phyloP scores from a whole-genome alignment of 495 filamentous ascomycete genomes.

The Neurospora africana region DNA sequence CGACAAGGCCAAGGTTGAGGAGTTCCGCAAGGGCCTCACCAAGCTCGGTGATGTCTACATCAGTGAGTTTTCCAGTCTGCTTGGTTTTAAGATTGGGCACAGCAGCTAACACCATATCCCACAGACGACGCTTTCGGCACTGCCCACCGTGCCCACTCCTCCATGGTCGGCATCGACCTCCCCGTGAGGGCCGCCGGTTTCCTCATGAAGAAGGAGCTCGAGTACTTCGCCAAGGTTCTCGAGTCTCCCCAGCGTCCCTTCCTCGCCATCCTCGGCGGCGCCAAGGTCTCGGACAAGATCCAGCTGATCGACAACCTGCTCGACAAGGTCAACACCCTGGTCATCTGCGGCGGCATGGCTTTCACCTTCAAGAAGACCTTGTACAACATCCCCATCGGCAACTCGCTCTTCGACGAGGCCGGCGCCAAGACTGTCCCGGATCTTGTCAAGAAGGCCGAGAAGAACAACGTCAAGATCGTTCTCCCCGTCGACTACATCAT shows the following conservation, averaged over 20 bases:
- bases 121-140: slow-evolving; percentile 97
- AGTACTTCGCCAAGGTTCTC: slow-evolving; percentile 97
- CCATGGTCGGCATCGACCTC: slow-evolving; percentile 94
- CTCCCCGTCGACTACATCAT: slow-evolving; percentile 93
- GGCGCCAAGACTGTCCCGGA: slow-evolving; percentile 85
- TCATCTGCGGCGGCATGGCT: slow-evolving; percentile 97
- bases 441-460: slow-evolving; percentile 91
- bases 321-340: slow-evolving; percentile 89
- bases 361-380: slow-evolving; percentile 99
- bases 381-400: slow-evolving; percentile 80
- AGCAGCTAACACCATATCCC: not conserved
- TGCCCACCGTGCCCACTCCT: slow-evolving; percentile 94
- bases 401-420: slow-evolving; percentile 86
- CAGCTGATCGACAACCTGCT: slow-evolving; percentile 98
- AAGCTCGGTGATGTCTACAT: slow-evolving; percentile 92
- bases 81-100: not conserved
- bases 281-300: slow-evolving; percentile 99
- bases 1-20: slow-evolving; percentile 79
- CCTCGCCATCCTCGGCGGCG: slow-evolving; percentile 95
- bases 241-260: slow-evolving; percentile 90
- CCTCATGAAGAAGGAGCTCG: slow-evolving; percentile 99
- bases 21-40: slow-evolving; percentile 92
- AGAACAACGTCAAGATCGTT: slow-evolving; percentile 87
- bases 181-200: slow-evolving; percentile 94
- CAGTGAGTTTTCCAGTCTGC: slow-evolving; percentile 50